Percentiles rank a stretch among this genome's conserved stretches.
phyloP scores from a whole-genome alignment of 2,329 filamentous ascomycete genomes.

The Bipolaris zeicola region DNA sequence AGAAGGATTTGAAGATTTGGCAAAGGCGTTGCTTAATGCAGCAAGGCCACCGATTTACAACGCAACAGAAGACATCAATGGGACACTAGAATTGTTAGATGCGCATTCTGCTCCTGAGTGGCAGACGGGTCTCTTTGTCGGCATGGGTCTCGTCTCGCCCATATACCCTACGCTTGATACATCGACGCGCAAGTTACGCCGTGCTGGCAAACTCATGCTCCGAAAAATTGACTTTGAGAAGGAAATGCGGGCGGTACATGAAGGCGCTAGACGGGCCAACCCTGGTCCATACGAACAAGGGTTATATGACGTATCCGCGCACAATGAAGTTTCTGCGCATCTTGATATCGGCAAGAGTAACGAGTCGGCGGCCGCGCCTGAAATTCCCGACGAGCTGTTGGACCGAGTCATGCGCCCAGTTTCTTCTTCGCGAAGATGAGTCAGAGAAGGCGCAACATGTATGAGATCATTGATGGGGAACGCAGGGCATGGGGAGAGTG shows the following conservation, averaged over 20 bases:
- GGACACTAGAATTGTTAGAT: background rate
- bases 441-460: background rate
- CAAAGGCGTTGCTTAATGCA: slow-evolving; percentile 2
- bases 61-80: background rate
- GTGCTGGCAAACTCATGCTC: slow-evolving; percentile 5
- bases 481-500: background rate
- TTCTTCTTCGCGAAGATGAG: background rate
- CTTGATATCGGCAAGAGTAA: background rate
- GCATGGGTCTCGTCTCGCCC: slow-evolving; percentile 9
- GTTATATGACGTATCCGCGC: background rate
- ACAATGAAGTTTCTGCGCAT: background rate
- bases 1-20: slow-evolving; percentile 17
- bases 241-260: background rate
- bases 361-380: background rate
- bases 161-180: slow-evolving; percentile 3
- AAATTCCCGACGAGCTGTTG: background rate
- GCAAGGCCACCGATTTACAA: slow-evolving; percentile 9
- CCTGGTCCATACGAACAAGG: background rate
- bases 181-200: slow-evolving; percentile 10
- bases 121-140: slow-evolving; percentile 8
- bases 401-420: slow-evolving; percentile 12
- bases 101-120: background rate
- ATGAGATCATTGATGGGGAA: slow-evolving; percentile 9
- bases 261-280: background rate
- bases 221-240: background rate